Evolutionary conservation across 2,329 filamentous ascomycete species (phyloP).

Genomic region (Raffaelea deltoideospora): DNA sequence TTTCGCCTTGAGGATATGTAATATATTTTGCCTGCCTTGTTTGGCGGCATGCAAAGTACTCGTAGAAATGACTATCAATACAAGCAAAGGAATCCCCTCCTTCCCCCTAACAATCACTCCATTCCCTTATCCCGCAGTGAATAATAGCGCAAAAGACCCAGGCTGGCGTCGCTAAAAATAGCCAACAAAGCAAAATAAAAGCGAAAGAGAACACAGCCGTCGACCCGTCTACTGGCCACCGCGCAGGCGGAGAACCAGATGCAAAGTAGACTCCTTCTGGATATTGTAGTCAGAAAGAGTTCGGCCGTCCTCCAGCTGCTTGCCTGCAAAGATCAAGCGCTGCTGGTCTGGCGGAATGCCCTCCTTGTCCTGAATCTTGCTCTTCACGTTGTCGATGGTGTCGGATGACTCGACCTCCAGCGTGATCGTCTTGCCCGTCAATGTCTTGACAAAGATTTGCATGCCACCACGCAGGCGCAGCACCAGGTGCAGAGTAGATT

Average conservation of each 20-base stretch:
- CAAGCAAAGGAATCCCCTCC: no score
- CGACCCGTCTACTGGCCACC: conserved; percentile 50
- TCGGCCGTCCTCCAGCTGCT: conserved; percentile 60
- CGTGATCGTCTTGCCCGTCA: conserved; percentile 57
- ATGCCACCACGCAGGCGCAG: conserved; percentile 71
- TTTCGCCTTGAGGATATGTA: no score
- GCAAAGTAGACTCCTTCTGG: conserved; percentile 61
- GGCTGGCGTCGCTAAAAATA: no score
- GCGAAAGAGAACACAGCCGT: no score
- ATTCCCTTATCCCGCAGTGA: no score
- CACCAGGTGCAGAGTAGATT: conserved; percentile 67
- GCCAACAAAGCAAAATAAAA: no score
- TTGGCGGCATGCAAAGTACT: no score
- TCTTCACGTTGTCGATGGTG: conserved; percentile 57
- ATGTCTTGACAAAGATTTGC: conserved; percentile 59
- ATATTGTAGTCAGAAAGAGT: conserved; percentile 85
- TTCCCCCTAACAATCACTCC: no score
- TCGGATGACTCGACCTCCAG: conserved; percentile 53
- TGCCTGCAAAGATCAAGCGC: conserved; percentile 55
- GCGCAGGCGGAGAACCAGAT: conserved; percentile 56
- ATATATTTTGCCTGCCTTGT: no score
- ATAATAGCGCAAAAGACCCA: no score
- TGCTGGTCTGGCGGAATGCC: conserved; percentile 58
- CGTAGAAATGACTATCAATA: no score
- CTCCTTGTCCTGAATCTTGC: conserved; percentile 59